Percentiles rank a stretch among this genome's conserved stretches.
Conservation (phyloP, 805 yeast genomes). For the Naumovozyma dairenensis region DNA sequence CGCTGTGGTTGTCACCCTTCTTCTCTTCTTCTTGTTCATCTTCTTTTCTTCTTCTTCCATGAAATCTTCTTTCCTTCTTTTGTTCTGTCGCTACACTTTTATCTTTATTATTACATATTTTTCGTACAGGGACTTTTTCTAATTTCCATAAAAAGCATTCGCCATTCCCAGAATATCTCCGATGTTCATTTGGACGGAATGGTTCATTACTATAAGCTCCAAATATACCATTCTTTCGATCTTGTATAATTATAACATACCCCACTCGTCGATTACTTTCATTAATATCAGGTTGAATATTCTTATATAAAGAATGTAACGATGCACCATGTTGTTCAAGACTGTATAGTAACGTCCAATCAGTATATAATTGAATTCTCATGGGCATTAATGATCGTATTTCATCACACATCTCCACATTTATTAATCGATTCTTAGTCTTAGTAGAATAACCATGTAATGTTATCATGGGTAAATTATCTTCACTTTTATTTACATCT, state of each 20-base stretch:
- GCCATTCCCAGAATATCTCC: constrained; percentile 83
- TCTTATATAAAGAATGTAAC: constrained; percentile 61
- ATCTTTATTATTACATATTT: constrained; percentile 4
- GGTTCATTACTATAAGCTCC: constrained; percentile 75
- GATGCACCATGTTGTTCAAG: constrained; percentile 90
- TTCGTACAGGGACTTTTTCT: constrained; percentile 34
- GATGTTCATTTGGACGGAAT: constrained; percentile 59
- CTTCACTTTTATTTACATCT: constrained; percentile 10
- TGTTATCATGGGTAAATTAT: constrained; percentile 45
- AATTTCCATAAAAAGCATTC: constrained; percentile 88
- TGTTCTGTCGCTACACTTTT: constrained; percentile 1
- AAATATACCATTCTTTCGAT: constrained; percentile 51
- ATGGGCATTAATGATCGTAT: constrained; percentile 66
- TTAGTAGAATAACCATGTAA: constrained; percentile 50
- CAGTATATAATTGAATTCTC: constrained; percentile 63
- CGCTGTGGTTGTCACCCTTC: constrained; percentile 3
- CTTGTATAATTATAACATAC: constrained; percentile 64
- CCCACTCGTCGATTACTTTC: constrained; percentile 45
- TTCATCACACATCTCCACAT: constrained; percentile 59
- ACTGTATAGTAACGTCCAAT: constrained; percentile 75
- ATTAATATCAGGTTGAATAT: constrained; percentile 36
- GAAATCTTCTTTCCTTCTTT: no score
- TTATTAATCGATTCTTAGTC: constrained; percentile 51
- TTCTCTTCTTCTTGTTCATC: constrained; percentile 8
- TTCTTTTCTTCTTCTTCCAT: constrained; percentile 1